phyloP scores from a whole-genome alignment of 2,329 filamentous ascomycete species.

The Diaporthe batatas region DNA sequence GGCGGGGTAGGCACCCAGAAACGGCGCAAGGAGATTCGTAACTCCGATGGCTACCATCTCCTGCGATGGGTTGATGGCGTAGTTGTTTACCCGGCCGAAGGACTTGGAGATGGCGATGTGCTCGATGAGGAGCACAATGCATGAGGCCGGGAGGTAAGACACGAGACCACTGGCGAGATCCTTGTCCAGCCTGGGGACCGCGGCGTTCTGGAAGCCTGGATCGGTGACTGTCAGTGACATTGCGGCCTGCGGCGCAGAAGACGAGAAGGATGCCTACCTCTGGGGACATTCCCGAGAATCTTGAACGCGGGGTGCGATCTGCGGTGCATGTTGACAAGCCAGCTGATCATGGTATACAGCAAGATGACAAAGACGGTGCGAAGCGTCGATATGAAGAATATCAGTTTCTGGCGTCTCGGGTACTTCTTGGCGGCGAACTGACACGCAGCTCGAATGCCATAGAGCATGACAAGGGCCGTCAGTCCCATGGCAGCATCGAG shows the following conservation, averaged over 20 bases:
- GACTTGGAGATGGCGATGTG: conserved; percentile 98
- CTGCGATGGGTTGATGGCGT: conserved; percentile 94
- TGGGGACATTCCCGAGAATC: conserved; percentile 82
- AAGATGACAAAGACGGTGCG: conserved; percentile 92
- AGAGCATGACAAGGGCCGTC: conserved; percentile 83
- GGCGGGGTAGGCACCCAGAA: conserved; percentile 90
- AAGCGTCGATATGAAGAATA: conserved; percentile 93
- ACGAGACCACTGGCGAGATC: conserved; percentile 77
- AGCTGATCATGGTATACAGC: conserved; percentile 92
- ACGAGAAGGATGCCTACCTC: conserved; percentile 63
- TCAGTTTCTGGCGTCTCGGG: conserved; percentile 77
- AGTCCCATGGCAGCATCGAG: conserved; percentile 91
- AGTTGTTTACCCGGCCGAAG: conserved; percentile 96
- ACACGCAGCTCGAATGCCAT: conserved; percentile 78
- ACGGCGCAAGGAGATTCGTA: conserved; percentile 89
- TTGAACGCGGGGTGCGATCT: conserved; percentile 75
- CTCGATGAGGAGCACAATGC: conserved; percentile 96
- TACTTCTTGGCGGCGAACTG: conserved; percentile 75
- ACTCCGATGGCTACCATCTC: conserved; percentile 96
- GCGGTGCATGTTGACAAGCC: conserved; percentile 80
- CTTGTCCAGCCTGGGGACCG: conserved; percentile 76
- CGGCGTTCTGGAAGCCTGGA: conserved; percentile 82
- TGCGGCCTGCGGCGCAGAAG: background rate
- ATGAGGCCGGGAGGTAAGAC: conserved; percentile 81
- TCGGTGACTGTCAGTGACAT: conserved; percentile 35